These are phyloP conservation scores for Venturia nashicola DNA, from an alignment of 2,329 filamentous ascomycete species.

Conservation along the genomic window DNA sequence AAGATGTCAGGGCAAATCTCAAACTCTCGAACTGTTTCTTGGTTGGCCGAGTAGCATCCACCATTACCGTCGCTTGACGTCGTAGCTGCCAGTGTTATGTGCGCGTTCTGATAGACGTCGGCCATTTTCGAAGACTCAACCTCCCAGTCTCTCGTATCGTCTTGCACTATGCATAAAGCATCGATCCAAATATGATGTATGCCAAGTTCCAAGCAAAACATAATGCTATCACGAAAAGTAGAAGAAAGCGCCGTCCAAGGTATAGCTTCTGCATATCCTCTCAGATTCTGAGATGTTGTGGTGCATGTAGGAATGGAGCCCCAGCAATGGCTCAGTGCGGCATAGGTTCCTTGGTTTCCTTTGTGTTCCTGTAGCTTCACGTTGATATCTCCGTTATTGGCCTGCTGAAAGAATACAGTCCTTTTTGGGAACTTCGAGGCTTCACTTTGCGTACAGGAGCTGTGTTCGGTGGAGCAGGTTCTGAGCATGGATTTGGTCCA, in stretches of 20 bases:
- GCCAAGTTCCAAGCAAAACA: neutral
- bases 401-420: neutral
- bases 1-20: neutral
- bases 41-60: neutral
- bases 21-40: neutral
- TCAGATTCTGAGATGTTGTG: neutral
- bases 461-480: neutral
- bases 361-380: neutral
- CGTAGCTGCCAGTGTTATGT: neutral
- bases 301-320: neutral
- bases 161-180: conserved; percentile 17
- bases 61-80: neutral
- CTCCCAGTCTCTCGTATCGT: conserved; percentile 16
- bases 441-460: neutral
- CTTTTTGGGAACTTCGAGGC: neutral
- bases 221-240: neutral
- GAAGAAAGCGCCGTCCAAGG: neutral
- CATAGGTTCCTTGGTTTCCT: neutral
- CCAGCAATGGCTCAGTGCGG: neutral
- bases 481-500: neutral
- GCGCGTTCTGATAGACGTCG: conserved; percentile 14
- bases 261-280: neutral
- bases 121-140: conserved; percentile 18
- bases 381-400: neutral
- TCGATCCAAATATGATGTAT: neutral